Percentiles rank a stretch among this genome's conserved stretches.
Conservation (phyloP, 768 basidiomycete species). For the Lactarius hengduanensis region DNA sequence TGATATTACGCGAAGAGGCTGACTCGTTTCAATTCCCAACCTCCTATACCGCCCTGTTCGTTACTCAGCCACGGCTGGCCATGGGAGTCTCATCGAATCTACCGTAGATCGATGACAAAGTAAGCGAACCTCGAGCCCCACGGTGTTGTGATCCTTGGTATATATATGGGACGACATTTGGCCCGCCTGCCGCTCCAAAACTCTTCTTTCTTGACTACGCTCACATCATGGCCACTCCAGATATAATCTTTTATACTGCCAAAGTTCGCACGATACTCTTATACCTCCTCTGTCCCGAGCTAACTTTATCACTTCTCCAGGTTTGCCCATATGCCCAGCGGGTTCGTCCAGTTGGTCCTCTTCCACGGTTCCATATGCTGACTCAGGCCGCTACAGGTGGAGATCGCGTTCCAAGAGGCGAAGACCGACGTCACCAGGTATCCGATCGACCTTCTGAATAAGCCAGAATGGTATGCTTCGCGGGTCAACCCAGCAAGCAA, state of each 20-base stretch:
- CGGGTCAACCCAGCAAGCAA: constrained; percentile 62
- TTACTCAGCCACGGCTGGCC: too few relatives aligned
- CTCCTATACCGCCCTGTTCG: too few relatives aligned
- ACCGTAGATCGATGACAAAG: too few relatives aligned
- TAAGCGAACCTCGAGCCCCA: too few relatives aligned
- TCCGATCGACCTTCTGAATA: constrained; percentile 57
- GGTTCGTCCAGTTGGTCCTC: constrained; percentile 34
- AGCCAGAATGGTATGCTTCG: constrained; percentile 64
- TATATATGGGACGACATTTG: too few relatives aligned
- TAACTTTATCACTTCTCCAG: constrained; percentile 33
- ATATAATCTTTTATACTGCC: constrained; percentile 43
- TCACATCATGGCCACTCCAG: constrained; percentile 13
- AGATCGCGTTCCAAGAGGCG: constrained; percentile 58
- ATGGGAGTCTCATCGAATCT: too few relatives aligned
- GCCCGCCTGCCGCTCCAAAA: too few relatives aligned
- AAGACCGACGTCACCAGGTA: constrained; percentile 47
- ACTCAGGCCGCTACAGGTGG: constrained; percentile 39
- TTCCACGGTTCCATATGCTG: background rate
- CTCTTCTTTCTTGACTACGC: too few relatives aligned
- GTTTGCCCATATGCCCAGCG: constrained; percentile 55
- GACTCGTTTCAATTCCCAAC: too few relatives aligned
- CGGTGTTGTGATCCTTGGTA: too few relatives aligned
- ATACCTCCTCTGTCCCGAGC: background rate
- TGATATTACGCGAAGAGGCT: too few relatives aligned
- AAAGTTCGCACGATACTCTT: constrained; percentile 13